Base-by-base conservation (phyloP, 2,329 filamentous ascomycete genomes). In the Colletotrichum sp. region DNA sequence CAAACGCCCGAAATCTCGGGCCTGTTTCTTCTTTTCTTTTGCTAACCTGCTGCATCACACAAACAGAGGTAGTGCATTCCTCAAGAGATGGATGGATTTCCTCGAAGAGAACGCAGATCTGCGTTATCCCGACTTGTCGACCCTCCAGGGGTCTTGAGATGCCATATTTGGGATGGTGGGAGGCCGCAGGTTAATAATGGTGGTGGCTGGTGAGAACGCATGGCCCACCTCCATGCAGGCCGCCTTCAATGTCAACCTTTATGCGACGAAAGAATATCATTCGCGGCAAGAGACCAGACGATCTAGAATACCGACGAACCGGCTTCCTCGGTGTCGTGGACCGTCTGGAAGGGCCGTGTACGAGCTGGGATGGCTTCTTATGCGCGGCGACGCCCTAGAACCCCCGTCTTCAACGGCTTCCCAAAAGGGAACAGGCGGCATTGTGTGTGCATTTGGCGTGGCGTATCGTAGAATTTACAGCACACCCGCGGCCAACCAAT, bases 81-180 rank as follows among this genome's bases (percentile, higher is more conserved):
- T 98, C 77, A 96, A 95, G 84, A 89, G 89, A 77, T 98, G 96
- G 97, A 98, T 98, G 95, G 91, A 89, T 12, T 96, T 94, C 83
- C 88, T 98, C 34, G 96, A 98, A 84, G 95, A 98, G 78, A 88
- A 98, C 80, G 94, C 96, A 9, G 96, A 98, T 86, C 86, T 98
- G 79, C 89, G 97, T 81, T 98, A 98, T 85, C 95, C 96, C 5
- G 94, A 97, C 82, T 81, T 92, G 52, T 83, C 87, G 8, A 83
- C 83, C 15, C 77, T 89, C 36, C 76, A 76, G 55, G 74, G 69
- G 52, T 68, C 69, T n/a, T 77, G 66, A 77, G 43, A 60, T 55
- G 32, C 60, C 48, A 15, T 52, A 28, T 56, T 61, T 66, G 69
- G 58, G 58, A 76, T 39, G 73, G 43, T 43, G 71, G 67, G 28